A percentile compares a stretch with the other conserved stretches of the same genome.
Evolutionary conservation across 169 alveolate species (phyloP).

Genomic region (Cystoisospora suis): DNA sequence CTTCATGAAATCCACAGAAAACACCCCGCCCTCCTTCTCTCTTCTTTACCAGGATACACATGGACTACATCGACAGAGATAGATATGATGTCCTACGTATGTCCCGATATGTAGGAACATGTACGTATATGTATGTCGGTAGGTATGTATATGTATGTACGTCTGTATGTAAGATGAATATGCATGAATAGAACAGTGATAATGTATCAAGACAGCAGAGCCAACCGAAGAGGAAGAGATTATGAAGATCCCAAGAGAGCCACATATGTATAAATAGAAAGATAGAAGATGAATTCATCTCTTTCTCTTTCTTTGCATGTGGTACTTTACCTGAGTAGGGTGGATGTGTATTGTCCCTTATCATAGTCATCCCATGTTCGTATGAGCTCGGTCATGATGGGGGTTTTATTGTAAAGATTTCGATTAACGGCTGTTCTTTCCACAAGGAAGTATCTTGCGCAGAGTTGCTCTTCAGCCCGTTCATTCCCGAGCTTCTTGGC

Average conservation of each 20-base stretch:
- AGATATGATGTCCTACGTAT: too few species aligned
- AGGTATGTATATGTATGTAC: too few species aligned
- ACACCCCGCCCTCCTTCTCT: constrained; percentile 14
- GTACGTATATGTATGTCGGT: too few species aligned
- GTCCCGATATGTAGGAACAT: too few species aligned
- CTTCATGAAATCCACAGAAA: not conserved
- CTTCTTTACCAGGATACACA: too few species aligned
- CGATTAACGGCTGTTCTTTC: constrained; percentile 67
- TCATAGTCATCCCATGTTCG: constrained; percentile 64
- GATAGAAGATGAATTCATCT: too few species aligned
- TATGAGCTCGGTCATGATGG: constrained; percentile 58
- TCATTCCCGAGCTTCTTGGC: constrained; percentile 21
- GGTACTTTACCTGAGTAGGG: constrained; percentile 51
- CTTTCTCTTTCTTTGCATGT: too few species aligned
- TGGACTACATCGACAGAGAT: too few species aligned
- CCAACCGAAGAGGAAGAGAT: not conserved
- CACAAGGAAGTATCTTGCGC: constrained; percentile 53
- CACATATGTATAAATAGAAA: not conserved
- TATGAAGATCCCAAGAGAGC: too few species aligned
- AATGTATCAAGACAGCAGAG: not conserved
- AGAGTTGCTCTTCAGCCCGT: constrained; percentile 58
- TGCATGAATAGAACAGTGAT: too few species aligned
- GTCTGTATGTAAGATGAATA: too few species aligned
- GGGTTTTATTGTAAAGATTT: constrained; percentile 61
- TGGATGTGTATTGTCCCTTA: constrained; percentile 49